Percentiles rank a stretch among this genome's conserved stretches.
Evolutionary conservation across 2,329 filamentous ascomycete species (phyloP).

Genomic region (Scedosporium aurantiacum): DNA sequence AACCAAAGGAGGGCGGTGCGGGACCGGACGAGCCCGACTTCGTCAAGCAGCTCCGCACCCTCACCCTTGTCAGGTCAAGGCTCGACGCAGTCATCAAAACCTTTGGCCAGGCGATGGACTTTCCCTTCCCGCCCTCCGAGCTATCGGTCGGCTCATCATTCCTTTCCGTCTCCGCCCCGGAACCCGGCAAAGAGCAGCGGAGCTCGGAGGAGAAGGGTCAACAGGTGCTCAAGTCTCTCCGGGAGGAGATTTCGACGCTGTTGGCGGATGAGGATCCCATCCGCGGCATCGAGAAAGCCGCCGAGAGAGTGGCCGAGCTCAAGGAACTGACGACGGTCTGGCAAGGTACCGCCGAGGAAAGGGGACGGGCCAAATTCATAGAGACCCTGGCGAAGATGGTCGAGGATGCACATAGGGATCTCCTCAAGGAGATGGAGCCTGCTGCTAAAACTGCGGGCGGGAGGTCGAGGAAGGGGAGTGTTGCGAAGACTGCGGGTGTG

Average conservation of each 20-base stretch:
- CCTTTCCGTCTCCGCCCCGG: slow-evolving; percentile 79
- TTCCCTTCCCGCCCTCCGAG: slow-evolving; percentile 82
- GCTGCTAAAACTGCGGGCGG: slow-evolving; percentile 23
- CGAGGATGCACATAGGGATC: slow-evolving; percentile 56
- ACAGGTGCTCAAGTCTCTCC: slow-evolving; percentile 59
- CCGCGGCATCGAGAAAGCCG: slow-evolving; percentile 62
- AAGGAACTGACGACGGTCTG: slow-evolving; percentile 70
- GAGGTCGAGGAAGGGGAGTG: slow-evolving; percentile 21
- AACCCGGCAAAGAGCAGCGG: slow-evolving; percentile 50
- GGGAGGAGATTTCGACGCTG: slow-evolving; percentile 60
- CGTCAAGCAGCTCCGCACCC: slow-evolving; percentile 68
- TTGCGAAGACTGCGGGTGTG: slow-evolving; percentile 10
- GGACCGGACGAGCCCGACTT: slow-evolving; percentile 45
- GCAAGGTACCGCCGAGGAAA: slow-evolving; percentile 94
- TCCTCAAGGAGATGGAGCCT: slow-evolving; percentile 41
- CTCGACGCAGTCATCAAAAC: slow-evolving; percentile 81
- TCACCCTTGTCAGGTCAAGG: slow-evolving; percentile 72
- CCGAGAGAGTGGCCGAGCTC: slow-evolving; percentile 62
- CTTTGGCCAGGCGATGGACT: slow-evolving; percentile 93
- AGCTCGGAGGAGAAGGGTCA: slow-evolving; percentile 80
- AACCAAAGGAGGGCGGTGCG: not conserved
- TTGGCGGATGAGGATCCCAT: slow-evolving; percentile 49
- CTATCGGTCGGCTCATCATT: slow-evolving; percentile 75
- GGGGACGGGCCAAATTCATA: slow-evolving; percentile 68
- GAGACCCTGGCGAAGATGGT: slow-evolving; percentile 72